Evolutionary conservation across 306 rosid genomes (phyloP).

Genomic region (Abrus pulchellus): DNA sequence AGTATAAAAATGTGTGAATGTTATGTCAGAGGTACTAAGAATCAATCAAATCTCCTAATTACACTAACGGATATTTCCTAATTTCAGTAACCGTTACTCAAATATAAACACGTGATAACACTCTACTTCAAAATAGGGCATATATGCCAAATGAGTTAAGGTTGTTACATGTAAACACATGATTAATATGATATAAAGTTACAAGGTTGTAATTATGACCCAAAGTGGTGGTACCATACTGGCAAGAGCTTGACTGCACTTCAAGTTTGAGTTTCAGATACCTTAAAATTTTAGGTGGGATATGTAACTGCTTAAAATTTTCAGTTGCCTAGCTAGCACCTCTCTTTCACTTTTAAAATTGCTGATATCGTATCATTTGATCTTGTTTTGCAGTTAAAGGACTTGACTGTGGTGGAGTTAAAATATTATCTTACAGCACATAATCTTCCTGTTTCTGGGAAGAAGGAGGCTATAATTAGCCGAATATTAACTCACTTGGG

Average conservation of each 20-base stretch:
- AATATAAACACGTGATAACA: too few relatives aligned
- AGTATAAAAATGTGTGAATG: background rate
- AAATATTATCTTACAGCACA: constrained; percentile 78
- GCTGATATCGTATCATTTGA: constrained; percentile 30
- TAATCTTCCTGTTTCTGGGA: constrained; percentile 87
- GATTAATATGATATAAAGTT: background rate
- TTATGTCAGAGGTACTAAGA: too few relatives aligned
- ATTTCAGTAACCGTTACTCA: too few relatives aligned
- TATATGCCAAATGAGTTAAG: too few relatives aligned
- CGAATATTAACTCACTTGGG: constrained; percentile 88
- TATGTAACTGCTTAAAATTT: constrained; percentile 20
- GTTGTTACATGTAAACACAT: too few relatives aligned
- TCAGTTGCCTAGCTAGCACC: constrained; percentile 11
- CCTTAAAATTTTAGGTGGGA: background rate
- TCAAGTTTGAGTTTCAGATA: background rate
- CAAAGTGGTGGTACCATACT: background rate
- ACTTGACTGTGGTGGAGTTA: constrained; percentile 78
- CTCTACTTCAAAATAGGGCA: too few relatives aligned
- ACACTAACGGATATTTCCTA: too few relatives aligned
- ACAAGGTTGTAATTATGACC: background rate
- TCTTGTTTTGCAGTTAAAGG: constrained; percentile 81
- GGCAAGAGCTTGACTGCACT: constrained; percentile 3
- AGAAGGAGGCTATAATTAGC: constrained; percentile 82
- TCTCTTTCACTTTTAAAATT: background rate
- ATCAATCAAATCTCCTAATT: too few relatives aligned